phyloP scores from a whole-genome alignment of 2,329 filamentous ascomycete genomes.

The Sporothrix schenckii region DNA sequence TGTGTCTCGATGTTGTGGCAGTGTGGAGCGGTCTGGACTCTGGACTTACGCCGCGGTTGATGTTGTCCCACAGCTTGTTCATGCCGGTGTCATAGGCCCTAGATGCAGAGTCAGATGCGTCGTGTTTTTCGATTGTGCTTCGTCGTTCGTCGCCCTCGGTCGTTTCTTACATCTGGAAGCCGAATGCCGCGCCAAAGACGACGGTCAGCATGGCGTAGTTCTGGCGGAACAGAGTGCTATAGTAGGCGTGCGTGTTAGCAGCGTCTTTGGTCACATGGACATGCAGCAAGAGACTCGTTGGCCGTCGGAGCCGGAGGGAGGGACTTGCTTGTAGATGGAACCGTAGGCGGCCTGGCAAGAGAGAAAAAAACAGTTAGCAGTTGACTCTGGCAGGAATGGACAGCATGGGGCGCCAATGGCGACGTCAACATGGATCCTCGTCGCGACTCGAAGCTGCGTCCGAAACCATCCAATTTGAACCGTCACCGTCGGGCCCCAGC shows the following conservation, averaged over 20 bases:
- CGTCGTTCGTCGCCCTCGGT: background rate
- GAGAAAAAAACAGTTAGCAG: constrained; percentile 43
- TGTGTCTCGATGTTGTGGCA: background rate
- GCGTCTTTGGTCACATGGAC: background rate
- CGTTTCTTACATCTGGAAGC: constrained; percentile 80
- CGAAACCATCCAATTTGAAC: constrained; percentile 23
- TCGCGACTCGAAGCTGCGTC: background rate
- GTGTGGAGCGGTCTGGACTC: constrained; percentile 41
- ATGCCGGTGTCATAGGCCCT: constrained; percentile 83
- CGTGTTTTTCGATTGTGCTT: background rate
- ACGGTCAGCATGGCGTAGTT: constrained; percentile 86
- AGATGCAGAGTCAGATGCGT: constrained; percentile 32
- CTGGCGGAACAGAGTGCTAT: constrained; percentile 78
- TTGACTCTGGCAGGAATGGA: background rate
- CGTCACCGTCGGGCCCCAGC: background rate
- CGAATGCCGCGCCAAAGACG: constrained; percentile 87
- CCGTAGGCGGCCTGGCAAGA: constrained; percentile 44
- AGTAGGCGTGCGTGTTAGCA: constrained; percentile 30
- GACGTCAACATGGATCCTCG: constrained; percentile 23
- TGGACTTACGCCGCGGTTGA: constrained; percentile 83
- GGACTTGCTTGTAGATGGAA: constrained; percentile 63
- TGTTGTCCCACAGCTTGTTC: constrained; percentile 84
- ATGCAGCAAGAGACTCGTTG: background rate
- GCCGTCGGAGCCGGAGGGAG: constrained; percentile 27
- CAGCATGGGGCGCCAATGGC: constrained; percentile 28